A percentile compares a stretch with the other conserved stretches of the same genome.
Conservation (phyloP, 2,329 filamentous ascomycete genomes). For the Microsporum ferrugineum region DNA sequence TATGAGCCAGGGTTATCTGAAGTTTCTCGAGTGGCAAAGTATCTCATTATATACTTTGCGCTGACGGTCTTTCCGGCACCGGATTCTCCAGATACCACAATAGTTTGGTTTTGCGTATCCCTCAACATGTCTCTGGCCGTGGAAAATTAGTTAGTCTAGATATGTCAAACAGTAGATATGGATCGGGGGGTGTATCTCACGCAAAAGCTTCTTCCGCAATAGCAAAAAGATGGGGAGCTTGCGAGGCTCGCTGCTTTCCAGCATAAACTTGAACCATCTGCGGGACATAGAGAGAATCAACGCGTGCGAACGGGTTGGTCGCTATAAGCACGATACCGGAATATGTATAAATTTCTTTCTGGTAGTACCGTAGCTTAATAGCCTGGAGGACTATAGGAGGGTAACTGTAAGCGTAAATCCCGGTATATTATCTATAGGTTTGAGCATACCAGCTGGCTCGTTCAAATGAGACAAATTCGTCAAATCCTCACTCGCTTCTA, state of each 20-base stretch:
- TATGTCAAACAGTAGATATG: not conserved
- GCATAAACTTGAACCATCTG: conserved; percentile 99
- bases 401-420: conserved; percentile 7
- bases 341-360: conserved; percentile 99
- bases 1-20: conserved; percentile 74
- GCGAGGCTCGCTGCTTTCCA: conserved; percentile 88
- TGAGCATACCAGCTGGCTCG: conserved; percentile 74
- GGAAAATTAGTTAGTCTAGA: conserved; percentile 4
- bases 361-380: conserved; percentile 89
- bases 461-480: conserved; percentile 97
- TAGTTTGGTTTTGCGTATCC: conserved; percentile 90
- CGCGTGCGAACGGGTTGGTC: conserved; percentile 92
- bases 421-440: conserved; percentile 8
- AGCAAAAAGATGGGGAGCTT: conserved; percentile 94
- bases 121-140: conserved; percentile 77
- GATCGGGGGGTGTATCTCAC: conserved; percentile 41
- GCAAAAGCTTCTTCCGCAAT: conserved; percentile 98
- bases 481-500: conserved; percentile 95
- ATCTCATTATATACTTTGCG: conserved; percentile 99
- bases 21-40: conserved; percentile 94
- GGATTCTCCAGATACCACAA: conserved; percentile 98
- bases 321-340: conserved; percentile 97
- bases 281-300: conserved; percentile 95
- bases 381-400: conserved; percentile 70
- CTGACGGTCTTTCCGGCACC: conserved; percentile 98